Conservation (phyloP, 2,329 filamentous ascomycete genomes). For the Fusarium mundagurra region DNA sequence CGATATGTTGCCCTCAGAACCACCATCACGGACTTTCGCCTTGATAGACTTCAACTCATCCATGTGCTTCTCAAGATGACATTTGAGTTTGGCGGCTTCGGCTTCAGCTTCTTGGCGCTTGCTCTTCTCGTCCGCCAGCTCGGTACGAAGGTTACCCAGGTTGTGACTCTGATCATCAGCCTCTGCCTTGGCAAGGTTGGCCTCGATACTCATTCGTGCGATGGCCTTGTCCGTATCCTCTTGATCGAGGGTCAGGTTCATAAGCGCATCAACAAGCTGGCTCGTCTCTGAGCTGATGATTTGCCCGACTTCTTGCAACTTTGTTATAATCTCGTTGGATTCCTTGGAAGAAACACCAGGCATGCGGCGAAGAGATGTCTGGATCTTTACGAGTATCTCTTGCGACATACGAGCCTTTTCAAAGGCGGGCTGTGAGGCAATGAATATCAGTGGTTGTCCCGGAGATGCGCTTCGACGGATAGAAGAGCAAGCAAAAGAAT, state of each 20-base stretch:
- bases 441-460: neutral
- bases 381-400: conserved; percentile 50
- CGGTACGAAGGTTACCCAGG: conserved; percentile 46
- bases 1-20: conserved; percentile 24
- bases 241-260: conserved; percentile 50
- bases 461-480: neutral
- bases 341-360: conserved; percentile 50
- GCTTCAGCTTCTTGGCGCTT: conserved; percentile 45
- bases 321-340: conserved; percentile 47
- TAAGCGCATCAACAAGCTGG: conserved; percentile 51
- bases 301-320: conserved; percentile 51
- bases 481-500: neutral
- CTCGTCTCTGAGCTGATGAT: conserved; percentile 52
- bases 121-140: conserved; percentile 46
- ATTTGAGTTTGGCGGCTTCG: conserved; percentile 42
- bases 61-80: conserved; percentile 42
- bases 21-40: conserved; percentile 34
- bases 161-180: conserved; percentile 48
- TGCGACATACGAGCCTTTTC: conserved; percentile 48
- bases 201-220: conserved; percentile 52
- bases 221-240: conserved; percentile 53
- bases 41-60: conserved; percentile 45
- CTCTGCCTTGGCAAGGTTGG: conserved; percentile 49
- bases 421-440: conserved; percentile 46
- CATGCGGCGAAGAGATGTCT: conserved; percentile 53